phyloP scores from a whole-genome alignment of 352 stramenopile species.

The Phytophthora kernoviae region DNA sequence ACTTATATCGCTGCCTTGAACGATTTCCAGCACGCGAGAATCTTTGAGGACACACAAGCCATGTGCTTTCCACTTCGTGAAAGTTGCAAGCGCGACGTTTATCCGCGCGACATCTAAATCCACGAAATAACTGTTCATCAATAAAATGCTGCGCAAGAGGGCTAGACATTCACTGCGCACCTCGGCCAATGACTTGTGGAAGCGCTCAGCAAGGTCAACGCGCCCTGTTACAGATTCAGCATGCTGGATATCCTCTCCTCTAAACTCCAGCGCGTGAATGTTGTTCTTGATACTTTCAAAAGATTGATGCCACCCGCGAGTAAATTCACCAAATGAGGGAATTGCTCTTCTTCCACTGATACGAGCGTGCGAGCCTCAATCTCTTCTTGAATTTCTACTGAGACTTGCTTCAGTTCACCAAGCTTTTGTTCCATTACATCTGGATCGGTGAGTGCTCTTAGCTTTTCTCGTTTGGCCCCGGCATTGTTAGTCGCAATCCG shows the following conservation, averaged over 20 bases:
- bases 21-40: conserved; percentile 37
- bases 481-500: conserved; percentile 34
- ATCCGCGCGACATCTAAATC: conserved; percentile 58
- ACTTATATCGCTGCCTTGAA: conserved; percentile 47
- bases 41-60: conserved; percentile 46
- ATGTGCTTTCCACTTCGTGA: conserved; percentile 38
- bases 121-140: conserved; percentile 68
- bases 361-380: conserved; percentile 37
- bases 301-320: conserved; percentile 29
- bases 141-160: conserved; percentile 44
- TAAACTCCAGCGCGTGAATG: conserved; percentile 39
- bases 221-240: conserved; percentile 35
- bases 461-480: conserved; percentile 29
- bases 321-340: conserved; percentile 43
- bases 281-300: conserved; percentile 39
- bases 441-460: conserved; percentile 36
- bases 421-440: conserved; percentile 45
- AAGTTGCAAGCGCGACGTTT: conserved; percentile 39
- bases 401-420: conserved; percentile 36
- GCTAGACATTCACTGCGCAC: conserved; percentile 50
- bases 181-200: conserved; percentile 49
- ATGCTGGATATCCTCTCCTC: conserved; percentile 33
- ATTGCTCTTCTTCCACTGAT: conserved; percentile 35
- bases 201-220: conserved; percentile 30
- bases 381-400: conserved; percentile 51